Percentiles rank a stretch among this genome's conserved stretches.
Evolutionary conservation across 768 basidiomycete species (phyloP).

Genomic region (Leccinum broughii): DNA sequence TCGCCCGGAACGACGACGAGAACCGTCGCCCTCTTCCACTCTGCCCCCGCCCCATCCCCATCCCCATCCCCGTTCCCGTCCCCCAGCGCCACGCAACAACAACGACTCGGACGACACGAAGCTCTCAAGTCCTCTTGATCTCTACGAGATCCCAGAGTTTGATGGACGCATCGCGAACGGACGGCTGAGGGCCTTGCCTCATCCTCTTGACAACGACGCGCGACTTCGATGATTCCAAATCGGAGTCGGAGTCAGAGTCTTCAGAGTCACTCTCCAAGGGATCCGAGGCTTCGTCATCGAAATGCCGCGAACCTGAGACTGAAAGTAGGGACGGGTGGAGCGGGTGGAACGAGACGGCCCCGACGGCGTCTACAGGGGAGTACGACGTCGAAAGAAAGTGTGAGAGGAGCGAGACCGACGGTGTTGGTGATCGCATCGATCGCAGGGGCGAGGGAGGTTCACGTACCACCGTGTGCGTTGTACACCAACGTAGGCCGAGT

Average conservation of each 20-base stretch:
- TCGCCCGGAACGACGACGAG: too few relatives aligned
- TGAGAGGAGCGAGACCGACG: not conserved
- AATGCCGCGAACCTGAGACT: constrained; percentile 78
- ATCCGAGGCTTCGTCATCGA: constrained; percentile 30
- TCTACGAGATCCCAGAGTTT: constrained; percentile 27
- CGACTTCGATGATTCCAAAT: not conserved
- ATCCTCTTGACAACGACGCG: constrained; percentile 3
- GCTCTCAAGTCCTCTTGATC: not conserved
- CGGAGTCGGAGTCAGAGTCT: constrained; percentile 20
- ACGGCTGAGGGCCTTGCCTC: constrained; percentile 19
- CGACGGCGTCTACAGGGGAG: constrained; percentile 59
- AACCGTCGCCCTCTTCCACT: too few relatives aligned
- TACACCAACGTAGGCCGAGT: constrained; percentile 39
- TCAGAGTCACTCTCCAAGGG: not conserved
- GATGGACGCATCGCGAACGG: constrained; percentile 29
- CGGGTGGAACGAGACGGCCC: constrained; percentile 75
- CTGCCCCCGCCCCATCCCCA: too few relatives aligned
- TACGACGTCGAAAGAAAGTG: not conserved
- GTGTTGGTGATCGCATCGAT: not conserved
- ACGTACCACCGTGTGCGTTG: constrained; percentile 58
- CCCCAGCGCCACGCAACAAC: too few relatives aligned
- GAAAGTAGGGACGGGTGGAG: constrained; percentile 57
- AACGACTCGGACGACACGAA: too few relatives aligned
- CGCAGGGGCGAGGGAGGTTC: not conserved
- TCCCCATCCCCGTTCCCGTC: too few relatives aligned